A percentile compares a stretch with the other conserved stretches of the same genome.
These are phyloP conservation scores for Tetrapisispora pingtungensis DNA, from an alignment of 805 yeast genomes.

Conservation along the genomic window DNA sequence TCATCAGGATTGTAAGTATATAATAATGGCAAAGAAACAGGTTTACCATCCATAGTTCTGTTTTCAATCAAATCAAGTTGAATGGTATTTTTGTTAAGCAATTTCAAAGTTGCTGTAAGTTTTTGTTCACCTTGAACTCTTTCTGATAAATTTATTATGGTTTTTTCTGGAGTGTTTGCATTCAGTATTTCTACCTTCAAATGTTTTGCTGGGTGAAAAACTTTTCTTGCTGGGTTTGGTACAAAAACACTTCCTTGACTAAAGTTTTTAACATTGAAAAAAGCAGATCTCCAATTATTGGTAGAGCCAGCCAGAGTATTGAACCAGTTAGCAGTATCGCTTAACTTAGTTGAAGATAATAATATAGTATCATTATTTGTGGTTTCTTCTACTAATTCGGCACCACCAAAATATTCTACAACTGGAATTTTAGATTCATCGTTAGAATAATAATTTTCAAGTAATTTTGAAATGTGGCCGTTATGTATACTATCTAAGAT, in stretches of 20 bases:
- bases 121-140: constrained; percentile 58
- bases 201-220: constrained; percentile 64
- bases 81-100: constrained; percentile 43
- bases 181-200: constrained; percentile 52
- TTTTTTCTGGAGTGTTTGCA: constrained; percentile 42
- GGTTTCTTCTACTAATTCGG: constrained; percentile 36
- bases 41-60: constrained; percentile 68
- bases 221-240: constrained; percentile 67
- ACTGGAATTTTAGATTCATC: constrained; percentile 69
- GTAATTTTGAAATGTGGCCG: constrained; percentile 68
- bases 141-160: constrained; percentile 58
- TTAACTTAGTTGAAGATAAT: constrained; percentile 25
- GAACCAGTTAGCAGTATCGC: constrained; percentile 54
- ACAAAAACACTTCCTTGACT: constrained; percentile 80
- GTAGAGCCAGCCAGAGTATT: constrained; percentile 67
- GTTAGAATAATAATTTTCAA: constrained; percentile 59
- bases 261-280: constrained; percentile 65
- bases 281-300: constrained; percentile 85
- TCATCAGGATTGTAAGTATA: constrained; percentile 72
- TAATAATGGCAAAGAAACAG: constrained; percentile 67
- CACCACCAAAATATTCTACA: constrained; percentile 82
- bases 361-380: constrained; percentile 10
- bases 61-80: constrained; percentile 71
- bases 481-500: constrained; percentile 83
- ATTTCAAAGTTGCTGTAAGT: constrained; percentile 55